A percentile compares a stretch with the other conserved stretches of the same genome.
Conservation (phyloP, 2,329 filamentous ascomycete species). For the Rhexocercosporidium sp. region DNA sequence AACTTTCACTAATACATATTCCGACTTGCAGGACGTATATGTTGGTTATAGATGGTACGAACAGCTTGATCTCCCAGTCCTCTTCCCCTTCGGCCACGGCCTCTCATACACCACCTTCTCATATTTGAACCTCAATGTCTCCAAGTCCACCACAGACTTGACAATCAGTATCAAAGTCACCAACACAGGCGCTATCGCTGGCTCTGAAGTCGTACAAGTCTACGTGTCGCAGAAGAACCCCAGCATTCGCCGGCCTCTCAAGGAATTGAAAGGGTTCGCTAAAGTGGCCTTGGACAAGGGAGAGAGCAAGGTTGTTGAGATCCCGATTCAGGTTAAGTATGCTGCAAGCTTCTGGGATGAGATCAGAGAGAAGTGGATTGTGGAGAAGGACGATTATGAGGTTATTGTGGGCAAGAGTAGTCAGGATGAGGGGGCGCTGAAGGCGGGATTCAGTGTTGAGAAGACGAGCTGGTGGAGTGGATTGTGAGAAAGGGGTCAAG, state of each 20-base stretch:
- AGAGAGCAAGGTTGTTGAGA: conserved; percentile 59
- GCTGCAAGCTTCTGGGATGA: conserved; percentile 75
- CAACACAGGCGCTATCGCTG: conserved; percentile 64
- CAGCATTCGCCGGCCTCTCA: conserved; percentile 59
- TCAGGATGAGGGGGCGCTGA: conserved; percentile 54
- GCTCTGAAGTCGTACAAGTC: conserved; percentile 62
- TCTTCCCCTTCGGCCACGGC: conserved; percentile 82
- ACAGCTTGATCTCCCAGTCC: conserved; percentile 64
- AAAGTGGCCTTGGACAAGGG: conserved; percentile 69
- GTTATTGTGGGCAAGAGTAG: conserved; percentile 66
- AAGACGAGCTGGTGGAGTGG: conserved; percentile 73
- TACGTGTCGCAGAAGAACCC: conserved; percentile 59
- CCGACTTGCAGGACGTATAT: conserved; percentile 62
- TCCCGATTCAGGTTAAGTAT: conserved; percentile 66
- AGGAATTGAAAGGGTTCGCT: conserved; percentile 68
- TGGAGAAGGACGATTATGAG: conserved; percentile 68
- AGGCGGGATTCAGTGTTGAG: conserved; percentile 58
- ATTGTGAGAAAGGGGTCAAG: conserved; percentile 46
- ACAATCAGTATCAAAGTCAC: conserved; percentile 57
- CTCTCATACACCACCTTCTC: conserved; percentile 77
- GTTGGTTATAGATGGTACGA: conserved; percentile 85
- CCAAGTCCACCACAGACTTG: conserved; percentile 50
- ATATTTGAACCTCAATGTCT: conserved; percentile 56
- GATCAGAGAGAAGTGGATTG: conserved; percentile 66
- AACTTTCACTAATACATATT: neutral